These are phyloP conservation scores for Colletotrichum kahawae DNA, from an alignment of 2,329 filamentous ascomycete genomes.

Conservation along the genomic window DNA sequence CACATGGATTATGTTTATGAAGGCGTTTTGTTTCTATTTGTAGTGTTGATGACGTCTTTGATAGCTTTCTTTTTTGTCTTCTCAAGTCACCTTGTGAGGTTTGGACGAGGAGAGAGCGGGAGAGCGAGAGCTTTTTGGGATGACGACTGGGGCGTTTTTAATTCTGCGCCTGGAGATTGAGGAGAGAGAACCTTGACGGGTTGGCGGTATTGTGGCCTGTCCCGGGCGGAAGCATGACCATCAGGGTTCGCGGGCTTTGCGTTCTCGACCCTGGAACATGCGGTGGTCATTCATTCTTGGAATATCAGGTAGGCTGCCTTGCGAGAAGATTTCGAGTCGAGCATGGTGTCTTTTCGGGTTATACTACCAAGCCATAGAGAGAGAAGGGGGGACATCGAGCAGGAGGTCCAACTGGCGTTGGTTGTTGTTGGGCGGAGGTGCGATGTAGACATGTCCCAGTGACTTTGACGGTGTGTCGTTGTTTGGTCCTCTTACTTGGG, in stretches of 20 bases:
- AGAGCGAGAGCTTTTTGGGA: not conserved
- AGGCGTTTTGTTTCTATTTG: not conserved
- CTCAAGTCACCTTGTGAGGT: not conserved
- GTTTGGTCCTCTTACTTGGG: not conserved
- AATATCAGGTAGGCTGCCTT: not conserved
- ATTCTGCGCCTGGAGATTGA: not conserved
- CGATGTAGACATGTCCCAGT: not conserved
- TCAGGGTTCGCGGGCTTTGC: not conserved
- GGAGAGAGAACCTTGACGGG: not conserved
- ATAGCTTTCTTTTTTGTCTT: not conserved
- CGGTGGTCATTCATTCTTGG: not conserved
- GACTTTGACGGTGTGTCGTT: not conserved
- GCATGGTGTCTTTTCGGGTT: not conserved
- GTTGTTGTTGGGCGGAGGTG: not conserved
- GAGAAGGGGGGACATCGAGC: not conserved
- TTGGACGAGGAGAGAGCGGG: not conserved
- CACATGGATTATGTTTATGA: not conserved
- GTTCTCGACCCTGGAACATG: not conserved
- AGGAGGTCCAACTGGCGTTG: not conserved
- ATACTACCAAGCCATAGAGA: not conserved
- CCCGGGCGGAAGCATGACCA: not conserved
- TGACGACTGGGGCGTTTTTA: not conserved
- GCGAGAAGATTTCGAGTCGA: not conserved
- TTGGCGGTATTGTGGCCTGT: not conserved
- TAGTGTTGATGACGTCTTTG: not conserved